Conservation (phyloP, 2,329 filamentous ascomycete genomes). For the Fusarium sp. region DNA sequence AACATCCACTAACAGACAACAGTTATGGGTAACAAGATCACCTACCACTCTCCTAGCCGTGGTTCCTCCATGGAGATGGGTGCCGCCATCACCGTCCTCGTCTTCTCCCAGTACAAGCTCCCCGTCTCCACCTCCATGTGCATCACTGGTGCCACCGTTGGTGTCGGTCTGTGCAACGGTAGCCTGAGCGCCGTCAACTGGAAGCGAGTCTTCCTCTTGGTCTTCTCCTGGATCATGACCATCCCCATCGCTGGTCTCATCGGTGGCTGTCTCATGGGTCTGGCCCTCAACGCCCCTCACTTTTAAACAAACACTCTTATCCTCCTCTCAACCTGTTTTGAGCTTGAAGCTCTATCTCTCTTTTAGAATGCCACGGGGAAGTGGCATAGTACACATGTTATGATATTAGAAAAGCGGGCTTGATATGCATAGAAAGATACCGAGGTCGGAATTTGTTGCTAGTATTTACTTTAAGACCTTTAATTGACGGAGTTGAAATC, state of each 20-base stretch:
- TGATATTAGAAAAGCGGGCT: conserved; percentile 26
- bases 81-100: conserved; percentile 79
- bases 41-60: conserved; percentile 71
- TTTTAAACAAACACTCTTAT: conserved; percentile 37
- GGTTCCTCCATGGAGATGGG: conserved; percentile 84
- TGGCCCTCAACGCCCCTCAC: conserved; percentile 56
- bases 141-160: conserved; percentile 83
- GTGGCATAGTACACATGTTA: background rate
- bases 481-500: conserved; percentile 30
- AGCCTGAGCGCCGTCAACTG: conserved; percentile 80
- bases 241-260: conserved; percentile 58
- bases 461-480: conserved; percentile 24
- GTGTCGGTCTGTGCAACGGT: conserved; percentile 83
- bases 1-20: conserved; percentile 24
- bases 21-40: conserved; percentile 87
- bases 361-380: conserved; percentile 7
- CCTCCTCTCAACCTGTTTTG: conserved; percentile 14
- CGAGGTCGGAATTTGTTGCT: conserved; percentile 6
- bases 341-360: conserved; percentile 12
- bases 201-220: conserved; percentile 75
- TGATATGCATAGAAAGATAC: conserved; percentile 26
- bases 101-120: conserved; percentile 81
- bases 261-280: conserved; percentile 56
- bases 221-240: conserved; percentile 70
- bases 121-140: conserved; percentile 85